Base-by-base conservation (phyloP, 2,329 filamentous ascomycete genomes). In the Kalmusia sp. region DNA sequence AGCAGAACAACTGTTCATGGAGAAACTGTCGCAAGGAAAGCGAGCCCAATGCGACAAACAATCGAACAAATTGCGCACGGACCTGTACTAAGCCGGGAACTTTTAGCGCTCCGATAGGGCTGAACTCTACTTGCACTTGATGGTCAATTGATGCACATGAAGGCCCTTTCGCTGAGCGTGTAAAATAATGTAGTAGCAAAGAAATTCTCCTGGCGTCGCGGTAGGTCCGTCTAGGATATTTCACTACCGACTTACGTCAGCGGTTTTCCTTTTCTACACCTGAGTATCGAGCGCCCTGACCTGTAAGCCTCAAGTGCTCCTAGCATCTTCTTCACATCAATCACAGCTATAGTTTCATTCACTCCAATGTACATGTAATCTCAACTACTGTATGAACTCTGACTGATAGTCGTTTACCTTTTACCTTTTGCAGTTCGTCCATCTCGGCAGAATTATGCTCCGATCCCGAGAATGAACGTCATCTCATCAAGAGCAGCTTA, bases 401-500 rank as follows among this genome's bases (percentile, higher is more conserved):
- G 33, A 37, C 15, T 15, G 33, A 27, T 4, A 27, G 2, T 7
- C 14, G 7, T 27, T 39, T 21, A 45, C 24, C 34, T 22, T 4
- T 48, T 30, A 31, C 24, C 19, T 21, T 22, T 30, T 19, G 2
- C 15, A 34, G 19, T n/a, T 11, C 14, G 33, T 31, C 12, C 19
- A 22, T n/a, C 25, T 19, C 46, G 27, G 46, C 35, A 14, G 25
- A 40, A 31, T 21, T 12, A 40, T 49, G 27, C 28, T 39, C 46
- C 46, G 24, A 34, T 9, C 17, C 48, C 35, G 46, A 25, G 17
- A 14, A 44, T 21, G 38, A 38, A 51, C 30, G 30, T 51, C 38
- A 37, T 38, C 30, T 25, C 15, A 6, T 43, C 2, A 15, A 34
- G n/a, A 19, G 25, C 3, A 12, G 22, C 14, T 22, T n/a, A 14